These are phyloP conservation scores for Papiliotrema laurentii DNA, from an alignment of 1,284 basidiomycete species.

Conservation along the genomic window DNA sequence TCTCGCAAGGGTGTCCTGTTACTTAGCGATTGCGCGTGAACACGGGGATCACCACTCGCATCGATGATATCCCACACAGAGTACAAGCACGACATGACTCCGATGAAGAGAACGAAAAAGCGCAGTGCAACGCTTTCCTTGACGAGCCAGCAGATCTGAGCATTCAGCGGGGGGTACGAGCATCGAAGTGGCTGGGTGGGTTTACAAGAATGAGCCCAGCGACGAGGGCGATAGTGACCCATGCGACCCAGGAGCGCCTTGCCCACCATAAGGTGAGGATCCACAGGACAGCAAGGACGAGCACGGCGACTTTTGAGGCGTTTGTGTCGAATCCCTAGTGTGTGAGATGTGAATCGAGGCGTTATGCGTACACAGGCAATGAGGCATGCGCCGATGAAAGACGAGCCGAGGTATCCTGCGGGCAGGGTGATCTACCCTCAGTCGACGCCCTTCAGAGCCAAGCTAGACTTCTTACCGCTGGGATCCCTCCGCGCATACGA, in stretches of 20 bases:
- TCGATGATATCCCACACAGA: conserved; percentile 76
- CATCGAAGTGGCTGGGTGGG: background rate
- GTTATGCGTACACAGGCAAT: conserved; percentile 64
- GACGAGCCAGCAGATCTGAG: conserved; percentile 74
- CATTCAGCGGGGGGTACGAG: background rate
- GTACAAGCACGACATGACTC: conserved; percentile 91
- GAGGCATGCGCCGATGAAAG: conserved; percentile 80
- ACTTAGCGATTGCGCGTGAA: background rate
- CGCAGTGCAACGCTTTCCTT: conserved; percentile 56
- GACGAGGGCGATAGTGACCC: conserved; percentile 43
- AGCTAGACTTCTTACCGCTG: conserved; percentile 54
- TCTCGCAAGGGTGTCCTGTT: conserved; percentile 70
- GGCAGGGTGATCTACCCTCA: conserved; percentile 51
- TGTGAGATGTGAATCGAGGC: background rate
- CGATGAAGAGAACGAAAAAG: conserved; percentile 79
- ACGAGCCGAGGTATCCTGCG: conserved; percentile 88
- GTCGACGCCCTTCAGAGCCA: background rate
- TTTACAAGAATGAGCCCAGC: conserved; percentile 39
- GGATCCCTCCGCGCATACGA: conserved; percentile 85
- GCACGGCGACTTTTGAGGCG: conserved; percentile 81
- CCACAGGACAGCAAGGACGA: conserved; percentile 80
- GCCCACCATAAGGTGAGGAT: conserved; percentile 89
- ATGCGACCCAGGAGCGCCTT: conserved; percentile 63
- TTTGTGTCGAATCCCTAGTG: conserved; percentile 76
- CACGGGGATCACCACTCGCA: conserved; percentile 28